These are phyloP conservation scores for Diutina sp. DNA, from an alignment of 1,139 yeast species.

Conservation along the genomic window DNA sequence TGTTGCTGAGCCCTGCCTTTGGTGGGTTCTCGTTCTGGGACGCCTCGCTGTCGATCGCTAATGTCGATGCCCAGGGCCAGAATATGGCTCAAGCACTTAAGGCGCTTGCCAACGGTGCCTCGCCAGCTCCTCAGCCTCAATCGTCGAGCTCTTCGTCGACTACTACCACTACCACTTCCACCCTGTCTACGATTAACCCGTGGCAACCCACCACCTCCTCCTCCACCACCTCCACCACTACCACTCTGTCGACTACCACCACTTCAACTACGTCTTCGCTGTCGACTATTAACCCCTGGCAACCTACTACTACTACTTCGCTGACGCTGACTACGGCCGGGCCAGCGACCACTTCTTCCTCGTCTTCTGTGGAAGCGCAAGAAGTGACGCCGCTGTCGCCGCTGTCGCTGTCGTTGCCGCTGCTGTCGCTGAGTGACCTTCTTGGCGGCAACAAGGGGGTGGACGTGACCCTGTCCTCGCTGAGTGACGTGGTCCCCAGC, in stretches of 20 bases:
- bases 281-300: neutral
- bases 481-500: neutral
- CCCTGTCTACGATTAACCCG: neutral
- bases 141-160: neutral
- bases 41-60: neutral
- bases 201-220: neutral
- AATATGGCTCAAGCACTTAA: neutral
- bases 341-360: neutral
- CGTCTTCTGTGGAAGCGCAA: neutral
- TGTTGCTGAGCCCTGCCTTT: neutral
- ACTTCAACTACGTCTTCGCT: neutral
- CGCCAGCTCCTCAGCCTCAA: neutral
- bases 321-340: too few relatives aligned
- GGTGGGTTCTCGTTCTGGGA: constrained; percentile 2
- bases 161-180: neutral
- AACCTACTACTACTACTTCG: neutral
- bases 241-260: neutral
- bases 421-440: neutral
- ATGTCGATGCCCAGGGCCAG: neutral
- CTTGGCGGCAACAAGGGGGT: too few relatives aligned
- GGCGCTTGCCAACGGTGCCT: neutral
- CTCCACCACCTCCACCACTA: neutral
- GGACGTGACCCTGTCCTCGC: too few relatives aligned
- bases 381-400: neutral
- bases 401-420: neutral